Evolutionary conservation across 495 filamentous ascomycete species (phyloP), one percentile per base, ranked within the genome.

Genomic region (Stereocaulon alpinum): DNA sequence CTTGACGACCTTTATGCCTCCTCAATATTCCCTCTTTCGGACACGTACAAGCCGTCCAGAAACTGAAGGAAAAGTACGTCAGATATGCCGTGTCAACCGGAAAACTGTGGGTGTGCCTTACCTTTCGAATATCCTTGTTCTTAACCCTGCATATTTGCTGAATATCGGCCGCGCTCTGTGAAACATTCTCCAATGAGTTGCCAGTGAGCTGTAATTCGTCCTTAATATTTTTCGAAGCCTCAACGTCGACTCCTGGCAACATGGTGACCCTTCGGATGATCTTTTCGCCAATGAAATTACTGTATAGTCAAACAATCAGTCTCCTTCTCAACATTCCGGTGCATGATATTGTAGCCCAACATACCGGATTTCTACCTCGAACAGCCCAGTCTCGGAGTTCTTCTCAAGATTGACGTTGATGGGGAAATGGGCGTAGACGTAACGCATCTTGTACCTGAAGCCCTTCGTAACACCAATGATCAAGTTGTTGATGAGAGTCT

Each of bases 91-190:
- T 12, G 20, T n/a, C 42, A 20, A 42, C 10, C 24, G 10, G 22
- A 1, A 20, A 14, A 4, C 49, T 27, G 17, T 7, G 27, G 32
- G 27, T 17, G 6, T 7, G 27, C 6, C 78, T 61, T 66, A 95
- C 89, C 89, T 97, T 96, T 79, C 94, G 91, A 81, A 98, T 97
- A 95, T 98, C 93, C 89, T 98, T 98, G 86, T 98, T 97, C 72
- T 88, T 83, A 75, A 96, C 93, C 77, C 86, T 81, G 87, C 93
- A 98, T 77, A 92, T 90, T 78, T 98, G 93, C 83, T 98, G 93
- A 75, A 98, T 96, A 73, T 97, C 93, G 71, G 93, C 93, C 58
- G 93, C 93, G 70, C 85, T 89, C 82, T 98, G 93, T 68, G 92
- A 96, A 59, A 98, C 93, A 73, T 82, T 83, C 82, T 97, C 92